Evolutionary conservation across 2,329 filamentous ascomycete genomes (phyloP), one percentile per base, ranked within the genome.

Genomic region (Clathrospora elynae): DNA sequence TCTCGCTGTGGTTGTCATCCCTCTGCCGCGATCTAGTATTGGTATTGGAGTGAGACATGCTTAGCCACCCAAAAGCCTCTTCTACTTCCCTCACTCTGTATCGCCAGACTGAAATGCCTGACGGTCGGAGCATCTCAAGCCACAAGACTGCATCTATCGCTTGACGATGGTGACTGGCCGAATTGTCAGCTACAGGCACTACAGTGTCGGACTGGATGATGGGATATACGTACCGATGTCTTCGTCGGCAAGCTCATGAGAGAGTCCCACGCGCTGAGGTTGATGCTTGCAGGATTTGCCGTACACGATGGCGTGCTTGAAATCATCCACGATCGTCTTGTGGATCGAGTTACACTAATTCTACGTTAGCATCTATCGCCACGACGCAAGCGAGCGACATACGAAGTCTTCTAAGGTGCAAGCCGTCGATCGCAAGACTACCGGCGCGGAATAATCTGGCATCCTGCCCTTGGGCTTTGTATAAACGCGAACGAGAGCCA

Each of bases 251-350:
- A 99, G 79, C 77, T 96, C 90, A 71, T 99, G 93, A 38, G 82
- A 77, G 55, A 99, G 80, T 35, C 93, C 93, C 51, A 97, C 93
- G 64, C 91, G 84, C 75, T 99, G 93, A 55, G 93, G 93, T 75
- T 97, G 93, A 76, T 99, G 93, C 80, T 97, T 97, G 59, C 97
- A 92, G 42, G 91, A 96, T 71, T 92, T 93, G 59, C 93, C 93
- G 72, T 97, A 99, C 28, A 99, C 93, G 67, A 99, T 86, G 40
- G 93, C 93, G 49, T 86, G 83, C 74, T 92, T 95, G 80, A 99
- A 99, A 61, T 96, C 86, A 61, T 99, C 93, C 42, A 93, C 81
- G 68, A 99, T 97, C 42, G 84, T 95, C 70, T 93, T 90, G 75
- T 99, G 93, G 69, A 99, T 99, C 57, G 89, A 82, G 75, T 96